Conservation (phyloP, 2,329 filamentous ascomycete genomes). For the Diplodia intermedia region DNA sequence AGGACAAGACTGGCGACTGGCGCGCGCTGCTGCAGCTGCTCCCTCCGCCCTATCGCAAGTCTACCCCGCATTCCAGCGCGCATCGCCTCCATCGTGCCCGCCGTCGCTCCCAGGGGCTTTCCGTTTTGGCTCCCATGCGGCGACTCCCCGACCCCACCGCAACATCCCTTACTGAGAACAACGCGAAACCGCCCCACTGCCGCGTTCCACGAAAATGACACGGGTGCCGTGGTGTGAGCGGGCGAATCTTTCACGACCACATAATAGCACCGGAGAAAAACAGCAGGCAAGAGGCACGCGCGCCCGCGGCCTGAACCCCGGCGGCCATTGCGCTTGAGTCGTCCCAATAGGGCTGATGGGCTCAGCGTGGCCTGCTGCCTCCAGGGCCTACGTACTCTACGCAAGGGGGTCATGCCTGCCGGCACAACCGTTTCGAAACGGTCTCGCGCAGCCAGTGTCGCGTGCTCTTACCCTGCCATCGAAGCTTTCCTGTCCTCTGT, state of each 20-base stretch:
- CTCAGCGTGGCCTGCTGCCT: background rate
- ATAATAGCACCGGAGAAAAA: constrained; percentile 4
- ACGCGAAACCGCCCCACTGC: constrained; percentile 16
- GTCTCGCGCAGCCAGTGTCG: background rate
- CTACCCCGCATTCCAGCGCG: constrained; percentile 28
- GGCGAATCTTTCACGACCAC: constrained; percentile 21
- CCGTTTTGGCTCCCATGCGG: constrained; percentile 1
- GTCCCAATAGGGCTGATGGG: constrained; percentile 24
- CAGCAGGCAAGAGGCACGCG: constrained; percentile 3
- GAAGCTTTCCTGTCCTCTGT: background rate
- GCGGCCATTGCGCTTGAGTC: constrained; percentile 7
- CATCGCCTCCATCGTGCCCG: constrained; percentile 1
- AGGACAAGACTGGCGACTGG: background rate
- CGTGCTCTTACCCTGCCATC: background rate
- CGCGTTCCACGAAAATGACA: constrained; percentile 23
- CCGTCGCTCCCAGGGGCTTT: background rate
- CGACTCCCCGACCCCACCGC: constrained; percentile 10
- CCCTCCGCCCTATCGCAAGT: constrained; percentile 4
- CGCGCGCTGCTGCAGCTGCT: background rate
- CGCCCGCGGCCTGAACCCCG: constrained; percentile 26
- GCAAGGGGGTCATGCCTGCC: constrained; percentile 14
- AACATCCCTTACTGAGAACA: constrained; percentile 9
- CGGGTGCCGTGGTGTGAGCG: constrained; percentile 26
- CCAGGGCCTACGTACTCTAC: background rate
- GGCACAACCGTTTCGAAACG: constrained; percentile 8